Conservation (phyloP, 768 basidiomycete species). For the Lentinula edodes region DNA sequence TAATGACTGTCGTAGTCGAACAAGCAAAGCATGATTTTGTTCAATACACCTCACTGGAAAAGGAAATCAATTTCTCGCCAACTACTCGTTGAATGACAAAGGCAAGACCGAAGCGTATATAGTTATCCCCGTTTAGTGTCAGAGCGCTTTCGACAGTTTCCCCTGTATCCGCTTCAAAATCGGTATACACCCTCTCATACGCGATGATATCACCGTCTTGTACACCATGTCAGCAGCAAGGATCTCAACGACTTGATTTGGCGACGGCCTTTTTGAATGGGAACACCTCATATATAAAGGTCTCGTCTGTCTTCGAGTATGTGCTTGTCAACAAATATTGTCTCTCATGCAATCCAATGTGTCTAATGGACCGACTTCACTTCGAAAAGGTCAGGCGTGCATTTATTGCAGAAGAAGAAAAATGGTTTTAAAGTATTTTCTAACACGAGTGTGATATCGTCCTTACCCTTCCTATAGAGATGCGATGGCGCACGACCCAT, state of each 20-base stretch:
- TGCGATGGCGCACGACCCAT: constrained; percentile 44
- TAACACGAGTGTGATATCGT: not conserved
- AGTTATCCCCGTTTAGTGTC: not conserved
- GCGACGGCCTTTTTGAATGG: not conserved
- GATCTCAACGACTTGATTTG: not conserved
- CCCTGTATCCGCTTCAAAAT: not conserved
- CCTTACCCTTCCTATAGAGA: not conserved
- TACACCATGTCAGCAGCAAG: not conserved
- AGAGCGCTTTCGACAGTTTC: not conserved
- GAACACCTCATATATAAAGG: not conserved
- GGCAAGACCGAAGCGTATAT: not conserved
- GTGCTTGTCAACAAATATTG: not conserved
- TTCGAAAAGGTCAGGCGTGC: constrained; percentile 12
- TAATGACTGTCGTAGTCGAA: not conserved
- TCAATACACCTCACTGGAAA: not conserved
- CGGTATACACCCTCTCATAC: not conserved
- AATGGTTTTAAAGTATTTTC: constrained; percentile 5
- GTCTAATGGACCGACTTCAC: not conserved
- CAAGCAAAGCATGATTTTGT: not conserved
- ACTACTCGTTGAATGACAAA: not conserved
- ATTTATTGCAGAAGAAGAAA: constrained; percentile 11
- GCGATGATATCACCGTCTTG: not conserved
- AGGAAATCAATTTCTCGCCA: not conserved
- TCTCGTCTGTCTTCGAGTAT: not conserved
- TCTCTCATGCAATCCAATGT: not conserved